These are phyloP conservation scores for Argentina anserina DNA, from an alignment of 306 rosid species.

Conservation along the genomic window DNA sequence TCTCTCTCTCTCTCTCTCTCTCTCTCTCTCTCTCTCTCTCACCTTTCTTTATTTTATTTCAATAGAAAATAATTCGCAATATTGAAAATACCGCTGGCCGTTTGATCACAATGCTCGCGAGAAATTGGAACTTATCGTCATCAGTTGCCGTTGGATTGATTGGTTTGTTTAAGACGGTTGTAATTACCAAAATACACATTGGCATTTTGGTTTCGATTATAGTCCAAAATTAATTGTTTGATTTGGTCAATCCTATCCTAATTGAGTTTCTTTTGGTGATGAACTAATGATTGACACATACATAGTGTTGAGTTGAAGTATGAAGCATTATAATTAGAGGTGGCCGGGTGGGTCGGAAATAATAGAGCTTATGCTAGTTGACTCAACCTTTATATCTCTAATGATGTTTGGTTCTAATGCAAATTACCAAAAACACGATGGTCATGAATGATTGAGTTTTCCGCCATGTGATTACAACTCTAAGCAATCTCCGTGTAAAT, in stretches of 20 bases:
- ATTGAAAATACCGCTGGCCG: not conserved
- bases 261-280: not conserved
- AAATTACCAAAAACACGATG: not conserved
- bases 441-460: not conserved
- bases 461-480: not conserved
- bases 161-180: no score
- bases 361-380: not conserved
- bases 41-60: not conserved
- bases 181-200: not conserved
- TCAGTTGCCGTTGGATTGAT: no score
- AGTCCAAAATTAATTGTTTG: not conserved
- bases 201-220: not conserved
- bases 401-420: not conserved
- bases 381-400: not conserved
- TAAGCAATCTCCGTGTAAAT: not conserved
- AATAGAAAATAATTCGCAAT: slow-evolving; percentile 2
- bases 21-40: slow-evolving; percentile 31
- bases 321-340: not conserved
- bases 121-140: slow-evolving; percentile 4
- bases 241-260: not conserved
- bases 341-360: not conserved
- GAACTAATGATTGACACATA: not conserved
- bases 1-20: slow-evolving; percentile 21
- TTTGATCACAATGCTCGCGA: not conserved
- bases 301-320: not conserved